A percentile compares a stretch with the other conserved stretches of the same genome.
These are phyloP conservation scores for Penicillium bialowiezense DNA, from an alignment of 495 filamentous ascomycete species.

Conservation along the genomic window DNA sequence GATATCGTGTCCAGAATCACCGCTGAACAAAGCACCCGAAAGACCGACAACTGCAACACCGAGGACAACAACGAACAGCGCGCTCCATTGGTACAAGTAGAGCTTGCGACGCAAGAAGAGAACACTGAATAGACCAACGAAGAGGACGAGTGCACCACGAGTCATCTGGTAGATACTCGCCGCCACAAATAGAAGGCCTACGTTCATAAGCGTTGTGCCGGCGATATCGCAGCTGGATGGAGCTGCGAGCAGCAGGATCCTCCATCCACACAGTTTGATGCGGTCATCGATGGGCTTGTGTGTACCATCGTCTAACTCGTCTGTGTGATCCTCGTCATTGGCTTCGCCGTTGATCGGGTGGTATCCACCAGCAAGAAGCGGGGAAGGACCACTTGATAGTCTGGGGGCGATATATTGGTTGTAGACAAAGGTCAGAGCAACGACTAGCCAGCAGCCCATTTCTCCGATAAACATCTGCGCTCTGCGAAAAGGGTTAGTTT, in stretches of 20 bases:
- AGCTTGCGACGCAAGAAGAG: constrained; percentile 78
- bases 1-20: constrained; percentile 50
- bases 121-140: constrained; percentile 93
- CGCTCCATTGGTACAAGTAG: constrained; percentile 82
- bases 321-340: constrained; percentile 38
- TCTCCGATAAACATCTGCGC: constrained; percentile 94
- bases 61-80: constrained; percentile 78
- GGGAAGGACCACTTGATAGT: constrained; percentile 31
- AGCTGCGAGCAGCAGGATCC: constrained; percentile 72
- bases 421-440: constrained; percentile 64
- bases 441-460: constrained; percentile 87
- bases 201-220: constrained; percentile 96
- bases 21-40: constrained; percentile 74
- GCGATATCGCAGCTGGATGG: constrained; percentile 92
- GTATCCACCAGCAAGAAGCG: constrained; percentile 60
- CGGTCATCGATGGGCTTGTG: constrained; percentile 50
- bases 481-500: constrained; percentile 16
- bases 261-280: constrained; percentile 65
- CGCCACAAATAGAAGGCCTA: constrained; percentile 87
- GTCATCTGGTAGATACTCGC: constrained; percentile 99
- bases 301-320: constrained; percentile 13
- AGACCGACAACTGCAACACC: constrained; percentile 90
- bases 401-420: constrained; percentile 48
- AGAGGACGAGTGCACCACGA: constrained; percentile 86
- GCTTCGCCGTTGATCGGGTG: constrained; percentile 52